phyloP scores from a whole-genome alignment of 495 filamentous ascomycete species.

The Jackrogersella multiformis region DNA sequence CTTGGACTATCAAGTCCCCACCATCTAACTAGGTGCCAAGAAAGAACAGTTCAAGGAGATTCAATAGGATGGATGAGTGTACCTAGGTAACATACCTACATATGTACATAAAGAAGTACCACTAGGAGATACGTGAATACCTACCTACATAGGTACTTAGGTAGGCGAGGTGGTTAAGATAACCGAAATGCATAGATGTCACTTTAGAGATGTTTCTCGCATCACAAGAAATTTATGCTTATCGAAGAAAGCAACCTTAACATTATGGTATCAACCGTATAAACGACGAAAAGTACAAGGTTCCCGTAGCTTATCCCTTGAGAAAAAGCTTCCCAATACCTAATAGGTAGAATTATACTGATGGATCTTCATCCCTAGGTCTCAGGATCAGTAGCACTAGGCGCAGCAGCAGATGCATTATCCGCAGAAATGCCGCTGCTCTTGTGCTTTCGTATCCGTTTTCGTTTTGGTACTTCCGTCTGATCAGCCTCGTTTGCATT shows the following conservation, averaged over 20 bases:
- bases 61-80: too few species aligned
- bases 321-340: conserved; percentile 22
- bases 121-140: too few species aligned
- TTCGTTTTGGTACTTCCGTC: conserved; percentile 50
- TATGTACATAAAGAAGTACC: too few species aligned
- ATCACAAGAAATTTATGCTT: not conserved
- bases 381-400: conserved; percentile 22
- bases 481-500: not conserved
- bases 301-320: not conserved
- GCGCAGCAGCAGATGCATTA: conserved; percentile 14
- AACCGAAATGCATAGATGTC: not conserved
- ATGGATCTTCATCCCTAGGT: conserved; percentile 14
- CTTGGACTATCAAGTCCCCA: conserved; percentile 9
- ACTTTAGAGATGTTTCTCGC: not conserved
- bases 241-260: conserved; percentile 9
- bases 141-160: too few species aligned
- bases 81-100: too few species aligned
- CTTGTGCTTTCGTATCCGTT: conserved; percentile 58
- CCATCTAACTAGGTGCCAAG: conserved; percentile 8
- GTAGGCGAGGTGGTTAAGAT: too few species aligned
- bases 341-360: not conserved
- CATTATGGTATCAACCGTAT: conserved; percentile 29
- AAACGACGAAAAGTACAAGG: conserved; percentile 7
- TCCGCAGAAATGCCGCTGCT: conserved; percentile 26
- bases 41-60: too few species aligned